Conservation (phyloP, 495 filamentous ascomycete species). For the Penicillium maclennaniae region DNA sequence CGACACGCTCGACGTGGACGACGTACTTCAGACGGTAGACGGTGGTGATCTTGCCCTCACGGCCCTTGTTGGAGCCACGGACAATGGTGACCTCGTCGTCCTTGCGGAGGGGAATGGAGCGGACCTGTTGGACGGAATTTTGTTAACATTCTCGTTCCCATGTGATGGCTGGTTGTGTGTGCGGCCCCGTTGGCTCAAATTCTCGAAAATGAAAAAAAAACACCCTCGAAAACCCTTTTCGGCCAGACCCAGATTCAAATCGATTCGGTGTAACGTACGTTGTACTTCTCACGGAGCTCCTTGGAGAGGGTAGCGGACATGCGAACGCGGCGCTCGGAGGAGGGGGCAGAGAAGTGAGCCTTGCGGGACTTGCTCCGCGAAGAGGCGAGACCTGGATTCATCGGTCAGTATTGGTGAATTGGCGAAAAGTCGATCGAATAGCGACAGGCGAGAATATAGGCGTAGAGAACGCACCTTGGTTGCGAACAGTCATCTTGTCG, state of each 20-base stretch:
- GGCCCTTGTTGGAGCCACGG: slow-evolving; percentile 88
- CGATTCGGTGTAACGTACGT: slow-evolving; percentile 52
- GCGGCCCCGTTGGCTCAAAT: neutral
- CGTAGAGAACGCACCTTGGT: slow-evolving; percentile 34
- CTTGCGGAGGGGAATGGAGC: slow-evolving; percentile 95
- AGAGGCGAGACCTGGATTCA: slow-evolving; percentile 60
- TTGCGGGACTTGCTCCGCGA: slow-evolving; percentile 97
- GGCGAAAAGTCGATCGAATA: slow-evolving; percentile 2
- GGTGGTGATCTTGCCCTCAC: slow-evolving; percentile 85
- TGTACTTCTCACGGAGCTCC: slow-evolving; percentile 94
- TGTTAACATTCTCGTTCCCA: slow-evolving; percentile 10
- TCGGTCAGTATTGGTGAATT: slow-evolving; percentile 7
- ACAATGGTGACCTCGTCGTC: slow-evolving; percentile 91
- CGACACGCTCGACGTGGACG: slow-evolving; percentile 88
- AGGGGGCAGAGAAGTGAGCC: slow-evolving; percentile 91
- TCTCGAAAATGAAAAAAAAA: neutral
- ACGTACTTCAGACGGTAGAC: slow-evolving; percentile 98
- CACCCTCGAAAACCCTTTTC: slow-evolving; percentile 1
- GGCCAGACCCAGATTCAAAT: slow-evolving; percentile 8
- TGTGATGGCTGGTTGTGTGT: slow-evolving; percentile 4
- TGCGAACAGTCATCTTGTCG: slow-evolving; percentile 40
- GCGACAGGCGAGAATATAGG: neutral
- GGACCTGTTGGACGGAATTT: slow-evolving; percentile 57
- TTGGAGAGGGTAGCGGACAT: slow-evolving; percentile 94
- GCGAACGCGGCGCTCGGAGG: slow-evolving; percentile 83